These are phyloP conservation scores for Gossypium turneri DNA, from an alignment of 345 rosid genomes.

Conservation along the genomic window DNA sequence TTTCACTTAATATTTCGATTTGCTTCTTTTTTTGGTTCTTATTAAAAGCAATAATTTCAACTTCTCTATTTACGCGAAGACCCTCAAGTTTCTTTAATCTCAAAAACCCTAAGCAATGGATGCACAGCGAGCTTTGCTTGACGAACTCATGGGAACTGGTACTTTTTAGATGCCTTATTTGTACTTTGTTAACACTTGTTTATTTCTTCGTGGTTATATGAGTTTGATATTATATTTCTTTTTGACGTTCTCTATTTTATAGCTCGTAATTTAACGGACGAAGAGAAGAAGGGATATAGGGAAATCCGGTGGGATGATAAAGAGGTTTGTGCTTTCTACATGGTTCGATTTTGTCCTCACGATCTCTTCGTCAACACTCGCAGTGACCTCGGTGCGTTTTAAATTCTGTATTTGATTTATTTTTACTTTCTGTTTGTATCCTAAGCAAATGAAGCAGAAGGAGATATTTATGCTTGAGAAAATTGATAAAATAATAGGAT, in stretches of 20 bases:
- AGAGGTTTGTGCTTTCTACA: slow-evolving; percentile 86
- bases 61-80: neutral
- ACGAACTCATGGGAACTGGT: slow-evolving; percentile 99
- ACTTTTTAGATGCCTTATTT: neutral
- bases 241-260: neutral
- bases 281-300: slow-evolving; percentile 75
- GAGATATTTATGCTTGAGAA: neutral
- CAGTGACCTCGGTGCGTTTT: slow-evolving; percentile 82
- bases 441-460: neutral
- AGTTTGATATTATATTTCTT: neutral
- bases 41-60: neutral
- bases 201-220: neutral
- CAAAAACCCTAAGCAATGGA: slow-evolving; percentile 45
- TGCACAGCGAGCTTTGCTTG: slow-evolving; percentile 91
- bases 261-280: slow-evolving; percentile 92
- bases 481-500: neutral
- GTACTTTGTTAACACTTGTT: neutral
- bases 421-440: neutral
- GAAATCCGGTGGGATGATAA: slow-evolving; percentile 90
- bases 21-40: neutral
- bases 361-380: slow-evolving; percentile 97
- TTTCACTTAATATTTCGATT: neutral
- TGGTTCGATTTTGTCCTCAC: slow-evolving; percentile 98
- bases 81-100: neutral
- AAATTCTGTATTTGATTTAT: neutral